Evolutionary conservation across 352 stramenopile species (phyloP).

Genomic region (Phytophthora sp.): DNA sequence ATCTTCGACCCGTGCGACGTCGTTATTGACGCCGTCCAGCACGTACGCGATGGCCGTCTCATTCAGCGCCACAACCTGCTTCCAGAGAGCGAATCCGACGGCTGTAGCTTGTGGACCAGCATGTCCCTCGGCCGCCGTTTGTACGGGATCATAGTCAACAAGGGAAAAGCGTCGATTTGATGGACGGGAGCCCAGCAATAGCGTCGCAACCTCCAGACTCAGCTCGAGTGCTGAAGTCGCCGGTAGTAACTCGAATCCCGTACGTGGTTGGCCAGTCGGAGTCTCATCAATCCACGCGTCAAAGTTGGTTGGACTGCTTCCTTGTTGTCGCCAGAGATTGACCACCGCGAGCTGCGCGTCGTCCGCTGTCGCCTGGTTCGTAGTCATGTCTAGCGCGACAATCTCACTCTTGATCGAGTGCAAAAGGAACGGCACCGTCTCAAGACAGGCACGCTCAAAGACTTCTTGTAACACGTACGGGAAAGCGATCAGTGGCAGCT

Average conservation of each 20-base stretch:
- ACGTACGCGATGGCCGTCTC: conserved; percentile 60
- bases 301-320: conserved; percentile 52
- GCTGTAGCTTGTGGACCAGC: conserved; percentile 34
- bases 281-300: conserved; percentile 71
- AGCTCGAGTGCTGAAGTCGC: conserved; percentile 43
- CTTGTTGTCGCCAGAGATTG: conserved; percentile 52
- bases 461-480: conserved; percentile 68
- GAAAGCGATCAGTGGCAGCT: conserved; percentile 60
- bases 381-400: conserved; percentile 48
- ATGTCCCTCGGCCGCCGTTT: conserved; percentile 27
- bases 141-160: conserved; percentile 58
- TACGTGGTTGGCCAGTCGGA: conserved; percentile 49
- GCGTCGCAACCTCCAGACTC: conserved; percentile 60
- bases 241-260: conserved; percentile 70
- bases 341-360: conserved; percentile 55
- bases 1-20: conserved; percentile 53
- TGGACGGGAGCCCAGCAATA: conserved; percentile 55
- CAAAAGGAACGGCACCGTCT: conserved; percentile 64
- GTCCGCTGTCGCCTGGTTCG: conserved; percentile 44
- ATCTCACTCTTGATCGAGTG: conserved; percentile 73
- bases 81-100: conserved; percentile 77
- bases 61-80: conserved; percentile 72
- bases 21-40: conserved; percentile 66
- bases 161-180: conserved; percentile 75
- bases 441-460: conserved; percentile 64